Conservation (phyloP, 2,329 filamentous ascomycete species). For the Colletotrichum echinochloae region DNA sequence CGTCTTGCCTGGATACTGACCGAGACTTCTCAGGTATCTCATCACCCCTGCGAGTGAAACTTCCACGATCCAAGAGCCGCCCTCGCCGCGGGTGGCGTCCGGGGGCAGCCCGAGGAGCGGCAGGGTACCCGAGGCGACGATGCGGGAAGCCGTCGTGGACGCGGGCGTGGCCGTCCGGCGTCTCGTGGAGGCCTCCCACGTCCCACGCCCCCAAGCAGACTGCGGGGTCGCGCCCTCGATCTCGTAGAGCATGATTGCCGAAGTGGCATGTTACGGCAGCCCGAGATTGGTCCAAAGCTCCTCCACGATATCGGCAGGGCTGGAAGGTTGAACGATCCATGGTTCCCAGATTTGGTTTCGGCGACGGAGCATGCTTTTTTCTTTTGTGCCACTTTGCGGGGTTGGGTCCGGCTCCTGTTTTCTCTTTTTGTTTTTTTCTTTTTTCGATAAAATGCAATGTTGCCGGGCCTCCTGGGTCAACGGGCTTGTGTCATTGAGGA, state of each 20-base stretch:
- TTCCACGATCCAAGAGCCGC: conserved; percentile 47
- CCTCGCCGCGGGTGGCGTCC: conserved; percentile 50
- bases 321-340: neutral
- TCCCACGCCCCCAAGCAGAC: conserved; percentile 53
- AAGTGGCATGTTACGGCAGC: neutral
- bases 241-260: conserved; percentile 51
- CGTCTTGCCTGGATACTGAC: conserved; percentile 57
- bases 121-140: conserved; percentile 59
- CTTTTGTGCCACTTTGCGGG: neutral
- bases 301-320: neutral
- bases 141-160: conserved; percentile 67
- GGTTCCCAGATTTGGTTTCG: neutral
- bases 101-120: conserved; percentile 55
- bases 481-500: neutral
- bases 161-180: conserved; percentile 63
- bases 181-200: conserved; percentile 64
- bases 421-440: no score
- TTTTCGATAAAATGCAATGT: neutral
- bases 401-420: neutral
- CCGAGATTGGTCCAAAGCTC: conserved; percentile 3
- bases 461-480: neutral
- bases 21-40: conserved; percentile 67
- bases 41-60: conserved; percentile 45
- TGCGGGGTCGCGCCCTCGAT: conserved; percentile 53
- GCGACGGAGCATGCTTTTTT: neutral